phyloP scores from a whole-genome alignment of 2,329 filamentous ascomycete species.

The Neonectria faginata region DNA sequence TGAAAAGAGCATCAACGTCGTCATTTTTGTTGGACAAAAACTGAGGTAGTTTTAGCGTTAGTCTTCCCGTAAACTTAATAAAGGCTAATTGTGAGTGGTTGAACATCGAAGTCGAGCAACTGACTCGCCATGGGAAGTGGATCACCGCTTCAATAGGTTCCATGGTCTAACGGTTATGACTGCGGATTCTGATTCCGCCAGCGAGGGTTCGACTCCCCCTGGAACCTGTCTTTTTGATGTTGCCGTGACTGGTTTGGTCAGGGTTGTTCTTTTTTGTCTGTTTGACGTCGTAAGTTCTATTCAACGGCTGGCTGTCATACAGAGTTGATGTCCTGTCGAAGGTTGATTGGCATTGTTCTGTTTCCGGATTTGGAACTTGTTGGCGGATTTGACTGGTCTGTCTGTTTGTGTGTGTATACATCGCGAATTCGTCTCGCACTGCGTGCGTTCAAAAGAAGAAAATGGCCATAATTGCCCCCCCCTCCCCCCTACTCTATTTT shows the following conservation, averaged over 20 bases:
- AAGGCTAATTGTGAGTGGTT: neutral
- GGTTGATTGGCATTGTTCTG: neutral
- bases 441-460: too few species aligned
- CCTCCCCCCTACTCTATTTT: neutral
- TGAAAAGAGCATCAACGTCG: neutral
- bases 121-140: constrained; percentile 19
- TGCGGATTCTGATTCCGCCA: constrained; percentile 47
- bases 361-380: neutral
- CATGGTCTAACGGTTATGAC: constrained; percentile 44
- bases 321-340: neutral
- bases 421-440: neutral
- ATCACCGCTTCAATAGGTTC: constrained; percentile 25
- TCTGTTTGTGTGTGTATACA: neutral
- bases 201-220: constrained; percentile 46
- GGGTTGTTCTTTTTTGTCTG: neutral
- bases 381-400: neutral
- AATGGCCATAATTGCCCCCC: too few species aligned
- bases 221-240: constrained; percentile 34
- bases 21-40: neutral
- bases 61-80: neutral
- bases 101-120: constrained; percentile 1
- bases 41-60: neutral
- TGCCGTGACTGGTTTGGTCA: neutral
- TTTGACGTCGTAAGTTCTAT: neutral
- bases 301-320: neutral